A percentile compares a stretch with the other conserved stretches of the same genome.
phyloP scores from a whole-genome alignment of 2,329 filamentous ascomycete genomes.

The Pyrenophora tritici-repentis region DNA sequence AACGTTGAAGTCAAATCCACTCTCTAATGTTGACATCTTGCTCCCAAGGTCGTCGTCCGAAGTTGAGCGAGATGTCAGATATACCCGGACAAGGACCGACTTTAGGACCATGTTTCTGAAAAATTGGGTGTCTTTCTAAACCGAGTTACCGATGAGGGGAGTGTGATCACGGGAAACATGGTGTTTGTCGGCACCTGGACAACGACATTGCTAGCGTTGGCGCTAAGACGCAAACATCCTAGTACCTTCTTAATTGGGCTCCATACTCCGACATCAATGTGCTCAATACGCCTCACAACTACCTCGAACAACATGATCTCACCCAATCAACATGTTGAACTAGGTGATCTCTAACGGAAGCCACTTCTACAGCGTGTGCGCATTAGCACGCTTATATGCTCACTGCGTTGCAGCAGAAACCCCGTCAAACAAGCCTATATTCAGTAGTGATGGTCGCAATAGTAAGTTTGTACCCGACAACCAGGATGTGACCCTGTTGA shows the following conservation, averaged over 20 bases:
- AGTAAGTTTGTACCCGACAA: background rate
- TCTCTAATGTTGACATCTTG: too few relatives aligned
- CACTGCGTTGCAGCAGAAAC: background rate
- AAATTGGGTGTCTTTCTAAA: background rate
- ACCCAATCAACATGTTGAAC: background rate
- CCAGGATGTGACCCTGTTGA: constrained; percentile 10
- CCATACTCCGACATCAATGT: constrained; percentile 17
- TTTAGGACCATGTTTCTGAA: background rate
- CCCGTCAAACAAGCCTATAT: background rate
- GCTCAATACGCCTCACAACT: constrained; percentile 20
- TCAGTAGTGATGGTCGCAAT: background rate
- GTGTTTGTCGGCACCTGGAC: background rate
- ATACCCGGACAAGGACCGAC: too few relatives aligned
- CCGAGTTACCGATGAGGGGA: background rate
- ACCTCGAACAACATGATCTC: constrained; percentile 1
- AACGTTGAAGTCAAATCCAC: too few relatives aligned
- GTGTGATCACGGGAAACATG: background rate
- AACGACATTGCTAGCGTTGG: background rate
- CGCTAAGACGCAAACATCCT: background rate
- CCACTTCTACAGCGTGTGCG: background rate
- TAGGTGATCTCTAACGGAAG: background rate
- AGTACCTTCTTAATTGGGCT: background rate
- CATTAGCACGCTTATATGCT: background rate
- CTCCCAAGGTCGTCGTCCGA: too few relatives aligned
- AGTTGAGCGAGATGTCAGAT: too few relatives aligned